Percentiles rank a stretch among this genome's conserved stretches.
Conservation (phyloP, 2,329 filamentous ascomycete genomes). For the Boeremia exigua region DNA sequence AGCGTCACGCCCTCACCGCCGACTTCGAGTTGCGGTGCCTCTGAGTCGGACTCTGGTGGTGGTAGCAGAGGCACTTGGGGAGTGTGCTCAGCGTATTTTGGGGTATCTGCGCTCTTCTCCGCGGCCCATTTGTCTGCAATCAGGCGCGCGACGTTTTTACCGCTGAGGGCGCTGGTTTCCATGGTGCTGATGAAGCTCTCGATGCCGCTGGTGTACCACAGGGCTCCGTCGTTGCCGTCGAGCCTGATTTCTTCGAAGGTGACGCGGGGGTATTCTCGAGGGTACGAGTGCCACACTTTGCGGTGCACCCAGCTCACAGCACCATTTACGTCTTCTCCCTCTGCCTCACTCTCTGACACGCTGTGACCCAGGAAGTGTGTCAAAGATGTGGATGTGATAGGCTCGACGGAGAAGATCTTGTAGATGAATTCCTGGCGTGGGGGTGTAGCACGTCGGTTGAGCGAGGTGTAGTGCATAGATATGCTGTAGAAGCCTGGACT, state of each 20-base stretch:
- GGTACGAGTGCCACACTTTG: constrained; percentile 82
- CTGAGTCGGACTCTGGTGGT: constrained; percentile 1
- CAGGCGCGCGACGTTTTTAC: constrained; percentile 79
- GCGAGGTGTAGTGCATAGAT: constrained; percentile 70
- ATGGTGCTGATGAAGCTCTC: constrained; percentile 96
- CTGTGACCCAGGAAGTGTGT: constrained; percentile 53
- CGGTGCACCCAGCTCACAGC: constrained; percentile 43
- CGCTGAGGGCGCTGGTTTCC: constrained; percentile 94
- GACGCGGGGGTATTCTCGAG: constrained; percentile 79
- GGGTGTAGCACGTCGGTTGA: constrained; percentile 59
- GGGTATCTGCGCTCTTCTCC: background rate
- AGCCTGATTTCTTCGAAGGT: constrained; percentile 84
- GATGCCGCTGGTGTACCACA: constrained; percentile 75
- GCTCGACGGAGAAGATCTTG: constrained; percentile 65
- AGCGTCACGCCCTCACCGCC: constrained; percentile 59
- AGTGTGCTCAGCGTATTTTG: background rate
- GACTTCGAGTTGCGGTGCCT: constrained; percentile 39
- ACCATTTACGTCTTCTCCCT: constrained; percentile 40
- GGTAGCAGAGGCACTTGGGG: too few species aligned
- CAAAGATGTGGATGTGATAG: constrained; percentile 53
- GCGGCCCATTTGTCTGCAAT: constrained; percentile 66
- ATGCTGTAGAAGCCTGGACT: constrained; percentile 84
- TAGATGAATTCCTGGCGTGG: constrained; percentile 62
- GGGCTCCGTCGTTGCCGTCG: constrained; percentile 42
- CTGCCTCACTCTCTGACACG: constrained; percentile 40